phyloP scores from a whole-genome alignment of 176 grass and related monocot species.

The Thinopyrum elongatum region DNA sequence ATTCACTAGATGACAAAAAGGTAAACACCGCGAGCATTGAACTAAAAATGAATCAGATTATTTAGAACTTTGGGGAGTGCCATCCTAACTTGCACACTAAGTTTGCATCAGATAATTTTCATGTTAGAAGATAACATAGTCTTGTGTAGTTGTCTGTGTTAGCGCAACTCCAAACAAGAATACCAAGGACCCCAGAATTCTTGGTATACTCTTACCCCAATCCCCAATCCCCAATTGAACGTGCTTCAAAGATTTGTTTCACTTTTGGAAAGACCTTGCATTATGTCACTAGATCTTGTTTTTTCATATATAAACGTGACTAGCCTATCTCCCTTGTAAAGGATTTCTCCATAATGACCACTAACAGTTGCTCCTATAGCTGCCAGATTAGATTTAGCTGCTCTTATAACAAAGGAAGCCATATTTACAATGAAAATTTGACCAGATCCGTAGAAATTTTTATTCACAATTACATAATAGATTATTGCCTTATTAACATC shows the following conservation, averaged over 20 bases:
- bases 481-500: not conserved
- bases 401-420: not conserved
- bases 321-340: not conserved
- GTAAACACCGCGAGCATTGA: not conserved
- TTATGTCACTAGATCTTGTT: too few relatives aligned
- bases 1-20: not conserved
- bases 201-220: too few relatives aligned
- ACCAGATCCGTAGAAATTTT: not conserved
- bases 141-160: not conserved
- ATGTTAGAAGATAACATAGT: not conserved
- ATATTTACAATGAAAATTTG: too few relatives aligned
- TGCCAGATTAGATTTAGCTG: not conserved
- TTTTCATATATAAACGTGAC: too few relatives aligned
- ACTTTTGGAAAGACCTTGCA: too few relatives aligned
- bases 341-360: not conserved
- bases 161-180: too few relatives aligned
- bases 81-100: not conserved
- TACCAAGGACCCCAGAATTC: too few relatives aligned
- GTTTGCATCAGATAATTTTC: not conserved
- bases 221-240: too few relatives aligned
- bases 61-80: conserved; percentile 1
- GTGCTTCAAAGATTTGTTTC: too few relatives aligned
- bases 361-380: not conserved
- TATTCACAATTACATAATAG: not conserved
- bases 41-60: not conserved